Percentiles rank a stretch among this genome's conserved stretches.
Conservation (phyloP, 805 yeast species). For the Hanseniaspora occidentalis region DNA sequence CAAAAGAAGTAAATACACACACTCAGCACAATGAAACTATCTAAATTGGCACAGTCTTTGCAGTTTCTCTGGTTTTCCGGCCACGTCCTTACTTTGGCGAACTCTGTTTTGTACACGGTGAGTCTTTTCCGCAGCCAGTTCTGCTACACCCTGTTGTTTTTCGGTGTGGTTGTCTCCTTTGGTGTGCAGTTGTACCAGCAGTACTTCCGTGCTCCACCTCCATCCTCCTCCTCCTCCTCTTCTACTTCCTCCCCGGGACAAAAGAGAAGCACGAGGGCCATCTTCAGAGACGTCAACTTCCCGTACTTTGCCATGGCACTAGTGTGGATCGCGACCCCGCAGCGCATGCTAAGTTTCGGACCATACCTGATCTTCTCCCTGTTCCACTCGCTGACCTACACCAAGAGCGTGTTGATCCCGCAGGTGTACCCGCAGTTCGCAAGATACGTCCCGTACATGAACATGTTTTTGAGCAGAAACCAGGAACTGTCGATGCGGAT, state of each 20-base stretch:
- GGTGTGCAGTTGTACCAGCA: conserved; percentile 64
- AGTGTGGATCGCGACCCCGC: conserved; percentile 43
- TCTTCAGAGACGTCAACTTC: conserved; percentile 51
- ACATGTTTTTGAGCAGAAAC: conserved; percentile 35
- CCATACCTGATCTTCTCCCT: conserved; percentile 71
- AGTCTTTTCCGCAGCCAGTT: conserved; percentile 23
- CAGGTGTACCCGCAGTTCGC: conserved; percentile 26
- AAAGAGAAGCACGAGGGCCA: conserved; percentile 16
- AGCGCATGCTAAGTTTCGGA: conserved; percentile 38
- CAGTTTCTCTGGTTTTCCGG: conserved; percentile 74
- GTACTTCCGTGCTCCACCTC: no score
- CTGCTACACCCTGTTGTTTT: conserved; percentile 47
- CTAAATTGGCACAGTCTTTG: background rate
- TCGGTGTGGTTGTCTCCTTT: conserved; percentile 61
- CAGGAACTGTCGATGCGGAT: conserved; percentile 47
- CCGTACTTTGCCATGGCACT: conserved; percentile 55
- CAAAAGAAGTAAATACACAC: no score
- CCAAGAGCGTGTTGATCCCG: conserved; percentile 56
- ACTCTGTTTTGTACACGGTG: conserved; percentile 27
- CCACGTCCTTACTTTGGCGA: conserved; percentile 35
- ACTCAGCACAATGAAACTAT: background rate
- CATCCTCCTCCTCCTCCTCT: no score
- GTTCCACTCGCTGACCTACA: conserved; percentile 71
- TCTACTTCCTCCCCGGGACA: conserved; percentile 21
- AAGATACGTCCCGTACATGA: conserved; percentile 22